Conservation (phyloP, 2,329 filamentous ascomycete species). For the Neodidymelliopsis sp. region DNA sequence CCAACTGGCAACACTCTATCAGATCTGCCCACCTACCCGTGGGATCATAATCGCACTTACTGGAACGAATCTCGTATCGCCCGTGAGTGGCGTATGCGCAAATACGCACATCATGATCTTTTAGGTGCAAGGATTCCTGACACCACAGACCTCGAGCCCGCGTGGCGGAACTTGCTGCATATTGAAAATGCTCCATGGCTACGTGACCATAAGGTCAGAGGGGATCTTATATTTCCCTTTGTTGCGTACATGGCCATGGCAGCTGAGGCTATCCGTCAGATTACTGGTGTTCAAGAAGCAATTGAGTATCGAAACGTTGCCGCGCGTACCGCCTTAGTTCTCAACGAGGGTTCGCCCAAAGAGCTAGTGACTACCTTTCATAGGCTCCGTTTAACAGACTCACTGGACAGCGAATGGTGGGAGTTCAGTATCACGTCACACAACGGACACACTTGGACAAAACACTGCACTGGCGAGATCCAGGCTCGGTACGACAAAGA, state of each 20-base stretch:
- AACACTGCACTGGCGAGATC: conserved; percentile 30
- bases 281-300: background rate
- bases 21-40: conserved; percentile 24
- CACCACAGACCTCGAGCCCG: conserved; percentile 3
- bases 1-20: background rate
- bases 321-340: background rate
- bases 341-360: background rate
- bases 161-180: conserved; percentile 34
- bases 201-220: conserved; percentile 48
- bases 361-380: conserved; percentile 24
- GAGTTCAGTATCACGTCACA: conserved; percentile 23
- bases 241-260: conserved; percentile 19
- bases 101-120: conserved; percentile 17
- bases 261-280: conserved; percentile 18
- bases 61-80: conserved; percentile 30
- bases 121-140: conserved; percentile 14
- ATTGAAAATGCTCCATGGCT: conserved; percentile 54
- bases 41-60: conserved; percentile 13
- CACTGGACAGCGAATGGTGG: conserved; percentile 19
- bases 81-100: conserved; percentile 4
- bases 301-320: background rate
- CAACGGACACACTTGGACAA: conserved; percentile 27
- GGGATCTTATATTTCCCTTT: conserved; percentile 33
- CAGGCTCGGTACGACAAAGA: no score
- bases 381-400: conserved; percentile 14